Evolutionary conservation across 2,329 filamentous ascomycete genomes (phyloP).

Genomic region (Alternaria sp.): DNA sequence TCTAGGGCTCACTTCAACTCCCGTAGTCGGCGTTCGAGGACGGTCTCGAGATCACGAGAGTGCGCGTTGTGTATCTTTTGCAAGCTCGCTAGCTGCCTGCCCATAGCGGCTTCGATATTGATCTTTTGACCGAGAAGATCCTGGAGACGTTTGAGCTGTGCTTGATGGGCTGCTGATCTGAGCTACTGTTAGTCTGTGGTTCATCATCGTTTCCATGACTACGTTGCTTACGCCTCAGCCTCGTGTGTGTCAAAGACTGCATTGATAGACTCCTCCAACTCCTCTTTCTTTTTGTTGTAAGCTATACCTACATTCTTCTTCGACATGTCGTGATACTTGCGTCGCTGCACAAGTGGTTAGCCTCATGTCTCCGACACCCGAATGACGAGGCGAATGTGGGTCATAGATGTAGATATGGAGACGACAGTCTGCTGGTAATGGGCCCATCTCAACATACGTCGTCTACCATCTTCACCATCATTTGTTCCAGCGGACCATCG

Average conservation of each 20-base stretch:
- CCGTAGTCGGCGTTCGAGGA: conserved; percentile 26
- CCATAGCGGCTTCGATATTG: conserved; percentile 35
- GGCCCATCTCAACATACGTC: conserved; percentile 24
- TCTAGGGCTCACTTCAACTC: conserved; percentile 23
- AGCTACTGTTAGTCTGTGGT: background rate
- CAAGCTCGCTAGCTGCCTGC: conserved; percentile 20
- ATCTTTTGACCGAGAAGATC: conserved; percentile 31
- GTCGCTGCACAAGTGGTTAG: conserved; percentile 24
- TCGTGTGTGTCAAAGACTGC: conserved; percentile 34
- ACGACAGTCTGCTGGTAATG: background rate
- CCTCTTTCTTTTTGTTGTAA: conserved; percentile 19
- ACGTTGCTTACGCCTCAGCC: conserved; percentile 34
- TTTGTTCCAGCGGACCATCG: conserved; percentile 13
- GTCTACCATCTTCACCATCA: conserved; percentile 30
- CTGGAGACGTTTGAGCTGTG: conserved; percentile 31
- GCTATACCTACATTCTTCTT: conserved; percentile 27
- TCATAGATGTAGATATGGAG: background rate
- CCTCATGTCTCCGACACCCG: background rate
- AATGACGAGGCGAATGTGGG: background rate
- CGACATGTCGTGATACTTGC: conserved; percentile 28
- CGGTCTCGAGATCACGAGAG: conserved; percentile 29
- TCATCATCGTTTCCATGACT: background rate
- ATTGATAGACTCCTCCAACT: conserved; percentile 25
- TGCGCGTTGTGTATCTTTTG: conserved; percentile 26
- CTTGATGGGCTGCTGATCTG: conserved; percentile 29